Conservation (phyloP, 257 asterid genomes). For the Forsythia suspensa region DNA sequence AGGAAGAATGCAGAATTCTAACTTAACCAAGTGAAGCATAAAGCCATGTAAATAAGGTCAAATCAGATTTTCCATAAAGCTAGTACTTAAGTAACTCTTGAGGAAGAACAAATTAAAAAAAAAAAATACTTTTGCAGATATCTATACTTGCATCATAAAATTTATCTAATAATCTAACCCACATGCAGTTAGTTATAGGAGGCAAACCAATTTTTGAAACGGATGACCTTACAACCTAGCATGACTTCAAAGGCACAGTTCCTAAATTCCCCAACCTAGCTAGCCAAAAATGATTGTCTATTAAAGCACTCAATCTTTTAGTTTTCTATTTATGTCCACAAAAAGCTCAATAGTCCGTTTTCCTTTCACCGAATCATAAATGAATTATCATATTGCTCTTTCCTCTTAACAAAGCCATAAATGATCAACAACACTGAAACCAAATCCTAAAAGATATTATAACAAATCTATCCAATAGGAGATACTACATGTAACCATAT, state of each 20-base stretch:
- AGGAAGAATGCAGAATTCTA: background rate
- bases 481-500: background rate
- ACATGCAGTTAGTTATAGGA: background rate
- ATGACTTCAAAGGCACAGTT: background rate
- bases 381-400: background rate
- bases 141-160: background rate
- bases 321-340: background rate
- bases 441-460: background rate
- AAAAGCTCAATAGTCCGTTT: background rate
- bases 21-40: background rate
- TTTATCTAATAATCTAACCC: background rate
- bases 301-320: background rate
- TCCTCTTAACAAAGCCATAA: background rate
- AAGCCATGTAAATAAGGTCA: background rate
- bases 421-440: background rate
- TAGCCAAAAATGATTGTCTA: background rate
- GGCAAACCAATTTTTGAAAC: background rate
- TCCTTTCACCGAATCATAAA: slow-evolving; percentile 4
- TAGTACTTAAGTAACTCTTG: background rate
- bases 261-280: background rate
- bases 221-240: background rate
- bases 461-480: background rate
- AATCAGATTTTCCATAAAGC: background rate
- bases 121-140: background rate
- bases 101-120: background rate